phyloP scores from a whole-genome alignment of 345 rosid genomes.

The Dovyalis caffra region DNA sequence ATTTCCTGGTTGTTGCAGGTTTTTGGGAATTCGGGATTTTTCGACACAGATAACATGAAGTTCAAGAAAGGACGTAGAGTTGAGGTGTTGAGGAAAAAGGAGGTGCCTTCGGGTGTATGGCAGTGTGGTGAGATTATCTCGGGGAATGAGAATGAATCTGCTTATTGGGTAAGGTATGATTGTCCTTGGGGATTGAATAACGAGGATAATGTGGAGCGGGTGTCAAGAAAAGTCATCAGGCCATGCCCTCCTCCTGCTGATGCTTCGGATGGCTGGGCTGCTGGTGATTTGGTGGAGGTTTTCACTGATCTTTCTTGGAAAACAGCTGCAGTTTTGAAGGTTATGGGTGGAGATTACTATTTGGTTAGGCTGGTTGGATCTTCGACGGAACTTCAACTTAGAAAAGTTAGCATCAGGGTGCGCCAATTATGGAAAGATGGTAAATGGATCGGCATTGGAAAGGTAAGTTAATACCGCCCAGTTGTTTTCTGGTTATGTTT shows the following conservation, averaged over 20 bases:
- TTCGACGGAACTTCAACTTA: slow-evolving; percentile 4
- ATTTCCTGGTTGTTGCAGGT: slow-evolving; percentile 15
- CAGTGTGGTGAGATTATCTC: slow-evolving; percentile 17
- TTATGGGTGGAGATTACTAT: background rate
- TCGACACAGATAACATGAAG: slow-evolving; percentile 9
- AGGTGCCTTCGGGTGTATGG: slow-evolving; percentile 6
- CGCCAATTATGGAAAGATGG: slow-evolving; percentile 22
- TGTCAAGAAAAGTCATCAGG: slow-evolving; percentile 6
- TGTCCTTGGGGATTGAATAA: background rate
- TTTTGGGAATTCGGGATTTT: background rate
- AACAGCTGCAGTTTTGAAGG: slow-evolving; percentile 16
- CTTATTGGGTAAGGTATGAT: slow-evolving; percentile 13
- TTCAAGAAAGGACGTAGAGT: slow-evolving; percentile 23
- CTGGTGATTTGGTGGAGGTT: slow-evolving; percentile 25
- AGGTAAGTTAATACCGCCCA: slow-evolving; percentile 2
- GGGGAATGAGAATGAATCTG: slow-evolving; percentile 9
- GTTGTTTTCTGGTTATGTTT: background rate
- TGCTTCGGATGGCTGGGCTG: slow-evolving; percentile 3
- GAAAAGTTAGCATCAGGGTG: slow-evolving; percentile 5
- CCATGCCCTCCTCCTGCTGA: slow-evolving; percentile 15
- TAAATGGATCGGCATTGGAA: slow-evolving; percentile 13
- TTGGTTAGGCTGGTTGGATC: slow-evolving; percentile 16
- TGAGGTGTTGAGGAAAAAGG: slow-evolving; percentile 14
- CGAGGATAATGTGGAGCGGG: slow-evolving; percentile 12
- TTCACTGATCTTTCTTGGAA: slow-evolving; percentile 15